These are phyloP conservation scores for Plantago lanceolata DNA, from an alignment of 305 asterid genomes.

Conservation along the genomic window DNA sequence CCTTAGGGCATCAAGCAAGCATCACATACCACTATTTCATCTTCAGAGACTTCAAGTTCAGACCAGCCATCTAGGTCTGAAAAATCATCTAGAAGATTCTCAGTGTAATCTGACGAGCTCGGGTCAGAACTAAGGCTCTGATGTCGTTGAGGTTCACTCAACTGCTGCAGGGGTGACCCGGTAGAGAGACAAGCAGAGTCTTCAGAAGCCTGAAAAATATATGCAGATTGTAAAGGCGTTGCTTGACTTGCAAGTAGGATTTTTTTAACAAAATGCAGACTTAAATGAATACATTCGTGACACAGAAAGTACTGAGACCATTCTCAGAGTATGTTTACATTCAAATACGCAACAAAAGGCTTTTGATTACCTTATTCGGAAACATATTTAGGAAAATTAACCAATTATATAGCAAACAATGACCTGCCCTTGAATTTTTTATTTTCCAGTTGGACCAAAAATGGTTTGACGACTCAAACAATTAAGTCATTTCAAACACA, in stretches of 20 bases:
- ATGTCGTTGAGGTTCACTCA: conserved; percentile 24
- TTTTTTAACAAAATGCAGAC: too few species aligned
- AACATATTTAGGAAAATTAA: neutral
- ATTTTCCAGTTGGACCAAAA: neutral
- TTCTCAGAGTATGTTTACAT: neutral
- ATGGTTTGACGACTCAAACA: neutral
- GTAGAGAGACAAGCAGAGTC: conserved; percentile 25
- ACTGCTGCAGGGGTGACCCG: neutral
- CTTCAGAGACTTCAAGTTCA: too few species aligned
- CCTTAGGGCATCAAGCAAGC: conserved; percentile 1
- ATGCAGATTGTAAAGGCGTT: neutral
- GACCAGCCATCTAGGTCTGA: conserved; percentile 45
- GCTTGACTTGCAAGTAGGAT: neutral
- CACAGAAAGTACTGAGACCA: neutral
- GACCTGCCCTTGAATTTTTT: neutral
- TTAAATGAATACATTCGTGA: too few species aligned
- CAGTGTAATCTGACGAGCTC: conserved; percentile 44
- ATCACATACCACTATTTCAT: conserved; percentile 27
- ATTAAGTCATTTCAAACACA: too few species aligned
- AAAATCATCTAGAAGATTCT: conserved; percentile 28
- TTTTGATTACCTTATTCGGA: neutral
- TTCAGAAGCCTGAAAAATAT: conserved; percentile 39
- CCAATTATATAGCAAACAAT: neutral
- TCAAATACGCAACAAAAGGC: neutral
- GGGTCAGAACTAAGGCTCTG: conserved; percentile 29